Evolutionary conservation across 2,329 filamentous ascomycete genomes (phyloP), one percentile per base, ranked within the genome.

Genomic region (Purpureocillium lavendulum): DNA sequence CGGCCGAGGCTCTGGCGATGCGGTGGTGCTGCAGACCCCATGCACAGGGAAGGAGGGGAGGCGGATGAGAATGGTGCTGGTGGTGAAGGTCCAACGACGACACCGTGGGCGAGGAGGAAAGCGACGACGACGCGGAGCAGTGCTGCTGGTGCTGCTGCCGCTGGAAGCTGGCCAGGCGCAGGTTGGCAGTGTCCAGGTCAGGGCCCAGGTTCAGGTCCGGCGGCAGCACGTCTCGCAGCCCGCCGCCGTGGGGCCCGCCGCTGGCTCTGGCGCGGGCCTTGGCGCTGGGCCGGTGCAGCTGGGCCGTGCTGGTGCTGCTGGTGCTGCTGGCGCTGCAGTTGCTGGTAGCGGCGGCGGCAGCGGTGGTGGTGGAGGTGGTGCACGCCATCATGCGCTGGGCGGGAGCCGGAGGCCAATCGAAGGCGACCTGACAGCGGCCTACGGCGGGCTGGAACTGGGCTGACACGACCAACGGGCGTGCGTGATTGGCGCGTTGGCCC

Each of bases 341-440:
- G 36, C 14, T 33, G 30, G 13, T 21, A 24, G 13, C 29, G 24
- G 14, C 11, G 36, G 28, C 32, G 36, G 9, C 32, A 29, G 16
- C 24, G 29, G 6, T 33, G 36, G 16, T 38, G 15, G 14, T 17
- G 29, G 10, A 15, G 30, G 11, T 32, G 29, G 30, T 38, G 39
- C 33, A 33, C 34, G 42, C 35, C 40, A 33, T 32, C 35, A 24
- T 40, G 35, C 24, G 30, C n/a, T n/a, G n/a, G n/a, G n/a, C n/a
- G n/a, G n/a, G n/a, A 30, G 36, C 29, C n/a, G 18, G 18, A 8
- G 18, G 33, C 14, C 33, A 15, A 21, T 21, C 15, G 15, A 35
- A 8, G 33, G 16, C 12, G 33, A 35, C 33, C 17, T 14, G 17
- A 35, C 17, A 21, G 18, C 8, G 31, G 7, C n/a, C 31, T 15